Conservation (phyloP, 805 yeast genomes). For the Candida glaebosa region DNA sequence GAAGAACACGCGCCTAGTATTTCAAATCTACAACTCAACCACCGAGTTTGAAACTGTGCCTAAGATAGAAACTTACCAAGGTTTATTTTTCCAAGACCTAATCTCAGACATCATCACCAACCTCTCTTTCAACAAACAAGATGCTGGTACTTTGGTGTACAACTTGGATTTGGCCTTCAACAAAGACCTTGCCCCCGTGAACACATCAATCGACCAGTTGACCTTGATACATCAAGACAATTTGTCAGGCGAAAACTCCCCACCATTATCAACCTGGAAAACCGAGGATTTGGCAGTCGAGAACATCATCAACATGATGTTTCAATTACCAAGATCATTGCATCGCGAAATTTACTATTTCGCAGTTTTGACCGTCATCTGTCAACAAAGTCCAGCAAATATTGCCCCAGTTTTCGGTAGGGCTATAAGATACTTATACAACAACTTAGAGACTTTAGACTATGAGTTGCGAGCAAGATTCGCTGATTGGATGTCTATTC, state of each 20-base stretch:
- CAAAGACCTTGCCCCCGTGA: constrained; percentile 53
- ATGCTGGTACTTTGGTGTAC: constrained; percentile 79
- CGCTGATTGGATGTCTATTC: constrained; percentile 90
- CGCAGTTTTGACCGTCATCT: constrained; percentile 80
- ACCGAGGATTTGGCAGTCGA: constrained; percentile 89
- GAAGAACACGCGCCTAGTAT: constrained; percentile 51
- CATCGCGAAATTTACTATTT: constrained; percentile 77
- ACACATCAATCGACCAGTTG: constrained; percentile 73
- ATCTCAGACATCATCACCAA: constrained; percentile 71
- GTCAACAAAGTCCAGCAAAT: constrained; percentile 65
- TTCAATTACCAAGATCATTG: constrained; percentile 65
- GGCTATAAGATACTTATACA: constrained; percentile 79
- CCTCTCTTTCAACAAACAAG: constrained; percentile 84
- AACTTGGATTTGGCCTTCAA: constrained; percentile 71
- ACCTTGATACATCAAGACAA: constrained; percentile 39
- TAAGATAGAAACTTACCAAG: constrained; percentile 31
- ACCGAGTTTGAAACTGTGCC: constrained; percentile 62
- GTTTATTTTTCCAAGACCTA: constrained; percentile 68
- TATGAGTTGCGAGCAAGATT: constrained; percentile 70
- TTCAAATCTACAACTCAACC: constrained; percentile 55
- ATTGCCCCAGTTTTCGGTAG: constrained; percentile 95
- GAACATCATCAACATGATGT: constrained; percentile 71
- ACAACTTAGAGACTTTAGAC: constrained; percentile 63
- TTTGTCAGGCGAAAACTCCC: constrained; percentile 35
- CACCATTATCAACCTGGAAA: constrained; percentile 72